A percentile compares a stretch with the other conserved stretches of the same genome.
Conservation (phyloP, 1,284 basidiomycete species). For the Pisolithus thermaeus region DNA sequence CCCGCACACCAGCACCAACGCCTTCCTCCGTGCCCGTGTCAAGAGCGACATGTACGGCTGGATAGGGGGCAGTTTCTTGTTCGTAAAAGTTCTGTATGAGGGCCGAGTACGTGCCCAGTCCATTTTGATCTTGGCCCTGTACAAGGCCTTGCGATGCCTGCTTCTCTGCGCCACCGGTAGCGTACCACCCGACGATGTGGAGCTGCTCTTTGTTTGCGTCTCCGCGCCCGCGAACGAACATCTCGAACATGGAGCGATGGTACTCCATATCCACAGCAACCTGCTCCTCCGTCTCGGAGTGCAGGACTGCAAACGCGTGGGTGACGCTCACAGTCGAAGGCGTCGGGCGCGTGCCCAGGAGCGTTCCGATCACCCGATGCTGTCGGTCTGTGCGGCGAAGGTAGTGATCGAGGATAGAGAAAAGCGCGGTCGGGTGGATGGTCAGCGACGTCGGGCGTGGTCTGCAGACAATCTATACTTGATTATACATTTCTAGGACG, state of each 20-base stretch:
- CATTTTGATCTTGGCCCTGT: conserved; percentile 58
- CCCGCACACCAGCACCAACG: conserved; percentile 77
- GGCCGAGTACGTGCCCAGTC: conserved; percentile 93
- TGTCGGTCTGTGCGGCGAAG: conserved; percentile 80
- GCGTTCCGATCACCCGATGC: conserved; percentile 92
- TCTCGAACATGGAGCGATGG: conserved; percentile 89
- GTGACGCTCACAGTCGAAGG: conserved; percentile 74
- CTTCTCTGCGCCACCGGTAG: conserved; percentile 23
- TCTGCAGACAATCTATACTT: conserved; percentile 33
- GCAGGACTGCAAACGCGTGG: conserved; percentile 83
- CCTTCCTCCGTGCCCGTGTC: conserved; percentile 79
- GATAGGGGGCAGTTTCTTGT: conserved; percentile 84
- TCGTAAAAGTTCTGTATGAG: conserved; percentile 99
- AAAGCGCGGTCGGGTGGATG: conserved; percentile 89
- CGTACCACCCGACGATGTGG: conserved; percentile 86
- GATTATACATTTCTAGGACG: background rate
- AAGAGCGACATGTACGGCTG: conserved; percentile 89
- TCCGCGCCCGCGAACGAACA: conserved; percentile 79
- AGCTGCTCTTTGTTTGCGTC: conserved; percentile 46
- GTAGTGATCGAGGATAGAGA: conserved; percentile 97
- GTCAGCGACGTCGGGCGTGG: conserved; percentile 70
- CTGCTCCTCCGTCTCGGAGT: conserved; percentile 88
- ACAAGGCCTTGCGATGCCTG: conserved; percentile 47
- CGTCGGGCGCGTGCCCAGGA: conserved; percentile 76
- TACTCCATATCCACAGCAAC: conserved; percentile 96